Evolutionary conservation across 2,329 filamentous ascomycete species (phyloP), one percentile per base, ranked within the genome.

Genomic region (Delphinella strobiligena): DNA sequence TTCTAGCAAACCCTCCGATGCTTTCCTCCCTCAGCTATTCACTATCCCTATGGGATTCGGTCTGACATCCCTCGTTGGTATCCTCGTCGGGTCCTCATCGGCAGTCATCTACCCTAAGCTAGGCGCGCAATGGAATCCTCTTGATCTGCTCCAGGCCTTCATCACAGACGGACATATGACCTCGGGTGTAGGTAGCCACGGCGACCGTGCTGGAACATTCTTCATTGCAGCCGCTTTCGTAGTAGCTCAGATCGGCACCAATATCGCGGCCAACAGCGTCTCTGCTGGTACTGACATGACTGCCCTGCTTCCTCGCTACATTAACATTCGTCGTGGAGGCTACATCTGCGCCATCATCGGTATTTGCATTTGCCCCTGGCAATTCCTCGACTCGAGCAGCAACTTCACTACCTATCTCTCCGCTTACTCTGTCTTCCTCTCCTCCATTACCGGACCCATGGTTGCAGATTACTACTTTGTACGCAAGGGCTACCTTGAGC

Each of bases 371-470:
- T 91, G 84, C 56, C 88, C 88, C 0, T 89, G 80, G 75, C 82
- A 83, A 44, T 72, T 94, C 0, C 73, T 93, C 7, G 77, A 72
- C 2, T 67, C 68, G 33, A 75, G 75, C 33, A 93, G 89, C 66
- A 78, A 80, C 61, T 94, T 94, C 65, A 91, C 84, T 1, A 93
- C 84, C 3, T 94, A 94, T 55, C 75, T 95, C 1, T 91, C 83
- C 1, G 82, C 88, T 1, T 94, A 94, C 66, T 87, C 82, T 3
- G 86, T 95, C 41, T 95, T 95, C 63, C 72, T 95, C n/a, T 88
- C 82, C 43, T 86, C 82, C 32, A 93, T 95, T 46, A 87, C 85
- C 0, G 88, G 88, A n/a, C 85, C 93, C 47, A 91, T 94, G 64
- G 68, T 87, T 44, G 74, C 71, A 49, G 88, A 95, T 60, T 95